Conservation (phyloP, 73 alveolate genomes). For the Paramecium caudatum region DNA sequence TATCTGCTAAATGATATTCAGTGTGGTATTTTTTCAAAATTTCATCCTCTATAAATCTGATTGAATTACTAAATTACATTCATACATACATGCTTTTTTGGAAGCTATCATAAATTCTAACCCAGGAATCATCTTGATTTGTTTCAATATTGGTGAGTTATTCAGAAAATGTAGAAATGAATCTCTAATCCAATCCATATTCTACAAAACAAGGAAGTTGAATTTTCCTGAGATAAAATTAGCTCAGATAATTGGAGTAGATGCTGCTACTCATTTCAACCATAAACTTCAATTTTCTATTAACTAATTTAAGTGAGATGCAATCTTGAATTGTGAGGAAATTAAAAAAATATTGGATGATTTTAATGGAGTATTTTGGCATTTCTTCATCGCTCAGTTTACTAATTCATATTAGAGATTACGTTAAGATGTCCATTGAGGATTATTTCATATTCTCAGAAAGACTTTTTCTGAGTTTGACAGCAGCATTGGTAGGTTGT, state of each 20-base stretch:
- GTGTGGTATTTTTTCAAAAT: not conserved
- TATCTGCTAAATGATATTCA: conserved; percentile 14
- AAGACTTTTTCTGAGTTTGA: not conserved
- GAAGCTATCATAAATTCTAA: not conserved
- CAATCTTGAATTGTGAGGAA: conserved; percentile 20
- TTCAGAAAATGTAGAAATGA: conserved; percentile 1
- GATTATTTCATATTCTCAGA: conserved; percentile 49
- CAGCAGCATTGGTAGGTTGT: conserved; percentile 1
- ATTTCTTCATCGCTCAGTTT: conserved; percentile 35
- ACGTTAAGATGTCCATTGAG: conserved; percentile 34
- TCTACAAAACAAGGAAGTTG: conserved; percentile 50
- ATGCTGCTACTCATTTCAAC: conserved; percentile 46
- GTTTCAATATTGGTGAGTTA: not conserved
- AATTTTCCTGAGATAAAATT: conserved; percentile 16
- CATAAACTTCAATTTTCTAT: conserved; percentile 54
- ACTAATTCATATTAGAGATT: not conserved
- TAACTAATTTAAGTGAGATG: not conserved
- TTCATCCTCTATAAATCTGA: not conserved
- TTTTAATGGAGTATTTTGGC: conserved; percentile 9
- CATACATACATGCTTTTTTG: not conserved
- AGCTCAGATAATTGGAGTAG: not conserved
- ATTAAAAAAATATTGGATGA: conserved; percentile 9
- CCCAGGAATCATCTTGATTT: conserved; percentile 51
- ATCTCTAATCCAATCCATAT: conserved; percentile 42
- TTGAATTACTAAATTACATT: not conserved